Percentiles rank a stretch among this genome's conserved stretches.
phyloP scores from a whole-genome alignment of 73 alveolate species.

The Tetrahymena malaccensis region DNA sequence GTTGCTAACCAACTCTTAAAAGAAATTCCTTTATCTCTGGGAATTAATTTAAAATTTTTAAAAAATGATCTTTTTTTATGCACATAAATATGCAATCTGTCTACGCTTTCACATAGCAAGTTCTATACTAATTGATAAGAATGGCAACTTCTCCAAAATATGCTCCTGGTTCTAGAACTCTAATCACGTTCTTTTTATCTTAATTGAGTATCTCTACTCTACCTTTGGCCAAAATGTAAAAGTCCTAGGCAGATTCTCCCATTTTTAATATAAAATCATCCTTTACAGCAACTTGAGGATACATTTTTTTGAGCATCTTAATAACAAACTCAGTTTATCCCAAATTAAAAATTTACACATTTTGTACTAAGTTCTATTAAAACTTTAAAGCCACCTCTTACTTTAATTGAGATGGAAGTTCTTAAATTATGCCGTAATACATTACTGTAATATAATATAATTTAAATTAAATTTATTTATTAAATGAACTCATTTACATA shows the following conservation, averaged over 20 bases:
- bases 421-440: not conserved
- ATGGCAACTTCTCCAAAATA: conserved; percentile 63
- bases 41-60: conserved; percentile 4
- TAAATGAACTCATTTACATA: not conserved
- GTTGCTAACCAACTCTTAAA: conserved; percentile 41
- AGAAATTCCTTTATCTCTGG: conserved; percentile 39
- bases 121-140: conserved; percentile 23
- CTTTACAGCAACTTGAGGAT: conserved; percentile 36
- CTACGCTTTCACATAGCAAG: conserved; percentile 41
- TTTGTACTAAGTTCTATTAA: conserved; percentile 36
- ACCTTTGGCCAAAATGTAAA: conserved; percentile 44
- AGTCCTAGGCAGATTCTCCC: conserved; percentile 44
- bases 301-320: conserved; percentile 13
- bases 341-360: conserved; percentile 46
- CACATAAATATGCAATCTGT: conserved; percentile 43
- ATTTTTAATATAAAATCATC: conserved; percentile 13
- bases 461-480: no score
- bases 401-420: conserved; percentile 43
- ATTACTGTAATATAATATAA: not conserved
- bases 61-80: conserved; percentile 7
- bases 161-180: conserved; percentile 42
- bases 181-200: conserved; percentile 42
- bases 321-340: conserved; percentile 39
- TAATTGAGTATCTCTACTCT: conserved; percentile 26
- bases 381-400: conserved; percentile 40